Conservation (phyloP, 805 yeast genomes). For the Lipomyces sp. region DNA sequence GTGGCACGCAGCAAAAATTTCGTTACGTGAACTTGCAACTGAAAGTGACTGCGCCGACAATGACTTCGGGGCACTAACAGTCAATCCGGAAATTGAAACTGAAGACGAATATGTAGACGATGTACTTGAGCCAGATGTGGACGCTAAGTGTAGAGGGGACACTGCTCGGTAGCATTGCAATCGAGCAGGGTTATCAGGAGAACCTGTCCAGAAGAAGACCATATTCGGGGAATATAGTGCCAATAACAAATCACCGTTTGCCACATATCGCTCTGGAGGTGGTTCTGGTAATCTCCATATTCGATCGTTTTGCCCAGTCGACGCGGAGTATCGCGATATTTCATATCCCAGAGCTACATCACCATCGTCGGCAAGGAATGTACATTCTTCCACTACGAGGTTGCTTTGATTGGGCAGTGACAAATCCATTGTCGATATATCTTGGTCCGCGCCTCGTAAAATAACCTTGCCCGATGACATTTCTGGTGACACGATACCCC, state of each 20-base stretch:
- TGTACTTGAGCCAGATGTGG: not conserved
- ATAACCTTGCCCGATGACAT: not conserved
- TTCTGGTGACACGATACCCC: constrained; percentile 14
- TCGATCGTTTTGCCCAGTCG: constrained; percentile 12
- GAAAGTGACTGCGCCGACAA: not conserved
- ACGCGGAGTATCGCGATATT: constrained; percentile 5
- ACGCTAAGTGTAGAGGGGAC: not conserved
- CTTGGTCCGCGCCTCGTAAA: constrained; percentile 16
- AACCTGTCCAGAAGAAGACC: constrained; percentile 28
- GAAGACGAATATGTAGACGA: constrained; percentile 2
- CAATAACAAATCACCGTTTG: constrained; percentile 18
- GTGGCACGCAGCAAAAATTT: constrained; percentile 2
- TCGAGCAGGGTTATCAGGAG: constrained; percentile 26
- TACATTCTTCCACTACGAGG: constrained; percentile 15
- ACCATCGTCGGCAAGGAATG: constrained; percentile 11
- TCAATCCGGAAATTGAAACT: not conserved
- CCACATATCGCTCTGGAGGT: constrained; percentile 21
- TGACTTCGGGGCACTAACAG: not conserved
- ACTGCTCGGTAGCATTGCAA: constrained; percentile 18
- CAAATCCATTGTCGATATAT: constrained; percentile 14
- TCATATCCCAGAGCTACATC: constrained; percentile 13
- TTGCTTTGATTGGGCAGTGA: constrained; percentile 23
- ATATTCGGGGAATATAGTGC: constrained; percentile 28
- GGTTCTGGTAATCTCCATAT: constrained; percentile 18
- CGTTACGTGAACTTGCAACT: not conserved